phyloP scores from a whole-genome alignment of 2,329 filamentous ascomycete genomes.

The Diplodia intermedia region DNA sequence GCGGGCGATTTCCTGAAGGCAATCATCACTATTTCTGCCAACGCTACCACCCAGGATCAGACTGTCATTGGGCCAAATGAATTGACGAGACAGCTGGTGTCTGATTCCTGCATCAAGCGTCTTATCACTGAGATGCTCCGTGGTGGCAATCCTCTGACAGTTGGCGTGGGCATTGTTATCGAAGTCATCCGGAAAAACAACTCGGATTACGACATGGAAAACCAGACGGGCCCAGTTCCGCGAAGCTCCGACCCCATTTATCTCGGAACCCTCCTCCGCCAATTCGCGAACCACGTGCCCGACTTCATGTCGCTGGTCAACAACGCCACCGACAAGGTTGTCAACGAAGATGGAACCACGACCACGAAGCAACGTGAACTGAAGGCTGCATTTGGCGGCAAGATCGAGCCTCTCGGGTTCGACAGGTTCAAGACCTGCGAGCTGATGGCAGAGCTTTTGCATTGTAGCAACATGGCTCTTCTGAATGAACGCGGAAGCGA shows the following conservation, averaged over 20 bases:
- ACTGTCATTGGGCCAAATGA: constrained; percentile 99
- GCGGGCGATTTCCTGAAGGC: constrained; percentile 98
- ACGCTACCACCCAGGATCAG: constrained; percentile 96
- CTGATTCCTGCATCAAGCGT: constrained; percentile 78
- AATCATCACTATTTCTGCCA: constrained; percentile 98
- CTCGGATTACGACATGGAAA: constrained; percentile 96
- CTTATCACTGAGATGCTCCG: constrained; percentile 92
- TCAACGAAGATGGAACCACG: constrained; percentile 61
- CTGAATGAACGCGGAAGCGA: constrained; percentile 92
- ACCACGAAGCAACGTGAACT: constrained; percentile 76
- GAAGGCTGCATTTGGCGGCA: constrained; percentile 85
- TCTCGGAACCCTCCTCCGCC: constrained; percentile 83
- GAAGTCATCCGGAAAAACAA: constrained; percentile 99
- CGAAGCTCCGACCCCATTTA: constrained; percentile 95
- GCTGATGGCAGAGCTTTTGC: constrained; percentile 94
- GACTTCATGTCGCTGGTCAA: constrained; percentile 93
- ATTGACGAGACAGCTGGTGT: constrained; percentile 92
- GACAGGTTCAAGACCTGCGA: constrained; percentile 99
- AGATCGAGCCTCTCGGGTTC: constrained; percentile 93
- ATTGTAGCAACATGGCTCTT: constrained; percentile 98
- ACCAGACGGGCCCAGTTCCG: constrained; percentile 78
- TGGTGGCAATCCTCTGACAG: constrained; percentile 91
- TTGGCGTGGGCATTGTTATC: constrained; percentile 96
- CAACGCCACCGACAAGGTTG: constrained; percentile 68
- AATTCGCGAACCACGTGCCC: constrained; percentile 89